Conservation (phyloP, 2,329 filamentous ascomycete species). For the Diaporthe sp. region DNA sequence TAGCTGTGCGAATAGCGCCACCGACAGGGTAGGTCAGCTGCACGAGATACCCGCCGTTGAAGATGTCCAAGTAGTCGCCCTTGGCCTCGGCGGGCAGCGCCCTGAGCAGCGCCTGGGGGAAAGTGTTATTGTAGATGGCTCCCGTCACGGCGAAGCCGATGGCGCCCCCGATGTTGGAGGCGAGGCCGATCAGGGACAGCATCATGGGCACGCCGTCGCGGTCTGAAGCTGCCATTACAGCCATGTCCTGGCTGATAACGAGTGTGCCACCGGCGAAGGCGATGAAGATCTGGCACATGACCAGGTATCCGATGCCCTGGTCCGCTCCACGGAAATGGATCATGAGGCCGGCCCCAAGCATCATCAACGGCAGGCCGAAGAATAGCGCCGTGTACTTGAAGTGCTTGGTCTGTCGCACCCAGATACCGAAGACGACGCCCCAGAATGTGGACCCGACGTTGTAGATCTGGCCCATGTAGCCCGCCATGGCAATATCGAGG, state of each 20-base stretch:
- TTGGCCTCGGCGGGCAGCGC: conserved; percentile 45
- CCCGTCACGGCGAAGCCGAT: conserved; percentile 47
- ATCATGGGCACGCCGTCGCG: conserved; percentile 49
- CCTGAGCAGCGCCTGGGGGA: conserved; percentile 37
- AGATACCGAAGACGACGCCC: conserved; percentile 61
- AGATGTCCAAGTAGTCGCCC: conserved; percentile 46
- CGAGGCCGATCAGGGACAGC: conserved; percentile 53
- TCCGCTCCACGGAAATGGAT: conserved; percentile 69
- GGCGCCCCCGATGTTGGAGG: conserved; percentile 52
- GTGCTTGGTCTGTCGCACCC: conserved; percentile 63
- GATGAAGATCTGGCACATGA: conserved; percentile 73
- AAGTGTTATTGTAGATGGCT: conserved; percentile 37
- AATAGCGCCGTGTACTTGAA: conserved; percentile 68
- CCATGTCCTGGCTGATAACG: conserved; percentile 70
- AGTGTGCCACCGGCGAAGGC: conserved; percentile 70
- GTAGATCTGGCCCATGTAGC: conserved; percentile 65
- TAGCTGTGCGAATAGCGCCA: conserved; percentile 49
- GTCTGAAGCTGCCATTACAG: conserved; percentile 67
- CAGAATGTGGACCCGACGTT: conserved; percentile 64
- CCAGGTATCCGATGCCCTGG: conserved; percentile 64
- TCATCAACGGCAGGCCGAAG: conserved; percentile 67
- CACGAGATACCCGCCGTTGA: conserved; percentile 46
- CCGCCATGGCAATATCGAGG: conserved; percentile 61
- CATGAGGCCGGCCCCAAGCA: conserved; percentile 69
- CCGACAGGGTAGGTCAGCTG: conserved; percentile 51